These are phyloP conservation scores for Barbarea vulgaris DNA, from an alignment of 345 rosid genomes.

Conservation along the genomic window DNA sequence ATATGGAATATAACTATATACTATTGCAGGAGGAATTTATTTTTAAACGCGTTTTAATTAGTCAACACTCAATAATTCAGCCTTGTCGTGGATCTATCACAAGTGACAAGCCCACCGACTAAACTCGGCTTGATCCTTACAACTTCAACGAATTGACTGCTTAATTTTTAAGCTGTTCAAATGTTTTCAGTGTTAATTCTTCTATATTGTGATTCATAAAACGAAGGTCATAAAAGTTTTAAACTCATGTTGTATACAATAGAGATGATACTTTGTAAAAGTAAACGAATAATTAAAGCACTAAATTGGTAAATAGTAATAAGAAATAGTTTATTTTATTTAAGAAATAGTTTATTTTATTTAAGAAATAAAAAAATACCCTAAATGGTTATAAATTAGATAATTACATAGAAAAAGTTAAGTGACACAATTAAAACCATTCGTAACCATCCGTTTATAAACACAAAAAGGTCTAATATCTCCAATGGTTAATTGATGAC, in stretches of 20 bases:
- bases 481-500: no score
- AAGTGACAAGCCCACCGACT: slow-evolving; percentile 42
- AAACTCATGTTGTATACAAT: not conserved
- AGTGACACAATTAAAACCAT: no score
- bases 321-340: not conserved
- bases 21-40: not conserved
- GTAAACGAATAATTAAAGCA: not conserved
- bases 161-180: not conserved
- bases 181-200: not conserved
- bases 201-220: not conserved
- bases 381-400: no score
- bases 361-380: not conserved
- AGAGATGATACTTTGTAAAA: not conserved
- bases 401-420: not conserved
- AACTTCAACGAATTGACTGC: not conserved
- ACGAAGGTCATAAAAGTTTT: not conserved
- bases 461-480: no score
- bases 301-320: not conserved
- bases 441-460: no score
- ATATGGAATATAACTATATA: not conserved
- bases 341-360: no score
- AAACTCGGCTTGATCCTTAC: slow-evolving; percentile 7
- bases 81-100: slow-evolving; percentile 18
- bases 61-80: slow-evolving; percentile 35
- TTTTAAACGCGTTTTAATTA: slow-evolving; percentile 25